Conservation (phyloP, 345 rosid genomes). For the Brassica rapa region DNA sequence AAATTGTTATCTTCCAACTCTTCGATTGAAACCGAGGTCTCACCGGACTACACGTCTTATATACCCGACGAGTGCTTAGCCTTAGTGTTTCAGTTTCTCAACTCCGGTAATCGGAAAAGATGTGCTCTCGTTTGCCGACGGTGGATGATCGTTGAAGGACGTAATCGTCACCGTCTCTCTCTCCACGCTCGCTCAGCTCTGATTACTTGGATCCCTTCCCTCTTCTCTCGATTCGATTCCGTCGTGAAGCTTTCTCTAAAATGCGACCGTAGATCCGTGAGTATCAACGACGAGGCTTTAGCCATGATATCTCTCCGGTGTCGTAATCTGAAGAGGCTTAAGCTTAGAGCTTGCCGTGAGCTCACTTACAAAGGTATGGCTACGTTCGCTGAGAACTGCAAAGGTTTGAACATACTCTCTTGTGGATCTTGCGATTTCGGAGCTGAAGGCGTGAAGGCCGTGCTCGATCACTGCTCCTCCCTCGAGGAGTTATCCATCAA, state of each 20-base stretch:
- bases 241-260: slow-evolving; percentile 85
- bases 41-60: no score
- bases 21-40: no score
- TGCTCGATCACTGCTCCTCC: slow-evolving; percentile 65
- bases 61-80: no score
- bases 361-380: slow-evolving; percentile 72
- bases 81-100: no score
- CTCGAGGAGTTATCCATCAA: slow-evolving; percentile 80
- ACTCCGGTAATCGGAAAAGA: no score
- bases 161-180: slow-evolving; percentile 80
- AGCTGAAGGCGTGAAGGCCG: no score
- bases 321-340: slow-evolving; percentile 69
- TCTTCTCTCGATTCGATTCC: slow-evolving; percentile 79
- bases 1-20: no score
- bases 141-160: slow-evolving; percentile 52
- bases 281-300: slow-evolving; percentile 78
- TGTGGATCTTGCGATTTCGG: slow-evolving; percentile 52
- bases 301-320: slow-evolving; percentile 65
- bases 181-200: slow-evolving; percentile 77
- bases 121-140: no score
- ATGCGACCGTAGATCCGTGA: slow-evolving; percentile 75
- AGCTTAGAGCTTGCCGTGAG: slow-evolving; percentile 81
- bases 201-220: slow-evolving; percentile 44
- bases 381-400: slow-evolving; percentile 70
- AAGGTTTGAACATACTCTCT: slow-evolving; percentile 70